Conservation (phyloP, 305 asterid species). For the Fraxinus latifolia region DNA sequence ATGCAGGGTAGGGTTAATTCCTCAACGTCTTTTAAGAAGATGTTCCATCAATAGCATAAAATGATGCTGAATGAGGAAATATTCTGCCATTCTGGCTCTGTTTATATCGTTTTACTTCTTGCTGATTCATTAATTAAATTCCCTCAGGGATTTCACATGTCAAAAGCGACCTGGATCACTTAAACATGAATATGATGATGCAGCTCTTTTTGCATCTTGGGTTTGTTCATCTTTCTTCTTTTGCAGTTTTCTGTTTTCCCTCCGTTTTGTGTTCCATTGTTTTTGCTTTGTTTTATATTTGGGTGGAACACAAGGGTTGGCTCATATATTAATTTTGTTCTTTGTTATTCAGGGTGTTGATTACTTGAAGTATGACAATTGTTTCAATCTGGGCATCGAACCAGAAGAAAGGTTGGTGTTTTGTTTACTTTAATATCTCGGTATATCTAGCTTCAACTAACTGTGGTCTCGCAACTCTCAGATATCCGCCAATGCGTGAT, state of each 20-base stretch:
- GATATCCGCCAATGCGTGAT: constrained; percentile 97
- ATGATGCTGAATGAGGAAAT: background rate
- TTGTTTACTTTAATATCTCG: background rate
- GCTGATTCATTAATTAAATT: constrained; percentile 21
- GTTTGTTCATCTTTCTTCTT: constrained; percentile 43
- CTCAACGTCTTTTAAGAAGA: constrained; percentile 16
- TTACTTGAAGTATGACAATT: constrained; percentile 94
- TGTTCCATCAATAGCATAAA: background rate
- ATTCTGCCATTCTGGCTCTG: background rate
- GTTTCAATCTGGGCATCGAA: constrained; percentile 83
- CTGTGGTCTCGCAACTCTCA: constrained; percentile 29
- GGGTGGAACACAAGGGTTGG: background rate
- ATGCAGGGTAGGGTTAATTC: constrained; percentile 76
- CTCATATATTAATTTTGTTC: background rate
- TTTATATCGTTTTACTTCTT: background rate
- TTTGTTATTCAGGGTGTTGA: constrained; percentile 58
- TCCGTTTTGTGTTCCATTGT: background rate
- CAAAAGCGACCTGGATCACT: constrained; percentile 92
- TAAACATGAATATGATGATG: constrained; percentile 77
- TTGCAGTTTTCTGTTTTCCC: background rate
- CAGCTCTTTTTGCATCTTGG: constrained; percentile 82
- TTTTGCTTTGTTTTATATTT: background rate
- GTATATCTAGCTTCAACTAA: constrained; percentile 23
- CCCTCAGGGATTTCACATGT: constrained; percentile 68
- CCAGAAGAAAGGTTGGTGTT: constrained; percentile 65